Evolutionary conservation across 495 filamentous ascomycete species (phyloP).

Genomic region (Penicillium flavigenum): DNA sequence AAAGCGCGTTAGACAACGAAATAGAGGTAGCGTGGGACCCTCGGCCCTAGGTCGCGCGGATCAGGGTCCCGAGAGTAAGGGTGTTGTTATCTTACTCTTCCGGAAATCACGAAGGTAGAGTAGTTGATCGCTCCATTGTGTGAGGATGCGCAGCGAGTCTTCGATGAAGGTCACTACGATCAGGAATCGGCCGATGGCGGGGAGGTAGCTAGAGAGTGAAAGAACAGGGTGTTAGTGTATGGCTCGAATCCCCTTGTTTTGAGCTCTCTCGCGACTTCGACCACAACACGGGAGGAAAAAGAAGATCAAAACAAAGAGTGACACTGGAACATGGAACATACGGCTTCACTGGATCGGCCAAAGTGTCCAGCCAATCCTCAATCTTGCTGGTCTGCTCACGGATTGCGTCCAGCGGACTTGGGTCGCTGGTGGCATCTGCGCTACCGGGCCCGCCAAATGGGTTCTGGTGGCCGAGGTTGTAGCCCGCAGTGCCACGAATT

Average conservation of each 20-base stretch:
- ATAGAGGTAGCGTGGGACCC: background rate
- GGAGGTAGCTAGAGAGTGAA: constrained; percentile 68
- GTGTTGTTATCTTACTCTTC: constrained; percentile 64
- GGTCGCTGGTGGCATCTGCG: constrained; percentile 64
- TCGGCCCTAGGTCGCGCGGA: background rate
- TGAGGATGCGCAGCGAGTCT: constrained; percentile 92
- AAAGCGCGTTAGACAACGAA: constrained; percentile 20
- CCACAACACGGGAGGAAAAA: background rate
- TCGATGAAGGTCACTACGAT: constrained; percentile 99
- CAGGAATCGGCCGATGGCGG: constrained; percentile 91
- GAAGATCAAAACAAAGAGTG: background rate
- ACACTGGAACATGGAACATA: constrained; percentile 52
- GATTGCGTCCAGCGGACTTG: constrained; percentile 87
- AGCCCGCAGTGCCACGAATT: constrained; percentile 93
- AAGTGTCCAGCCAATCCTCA: constrained; percentile 86
- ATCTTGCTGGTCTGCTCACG: constrained; percentile 96
- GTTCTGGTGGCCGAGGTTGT: constrained; percentile 81
- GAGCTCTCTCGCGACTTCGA: constrained; percentile 4
- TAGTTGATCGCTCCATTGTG: constrained; percentile 97
- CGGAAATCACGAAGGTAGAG: constrained; percentile 90
- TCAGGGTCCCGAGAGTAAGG: constrained; percentile 16
- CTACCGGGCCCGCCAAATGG: constrained; percentile 67
- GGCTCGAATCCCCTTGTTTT: constrained; percentile 27
- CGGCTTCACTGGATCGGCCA: constrained; percentile 93
- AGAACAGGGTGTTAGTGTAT: constrained; percentile 39